Base-by-base conservation (phyloP, 2,329 filamentous ascomycete genomes). In the Penicillium carneum region DNA sequence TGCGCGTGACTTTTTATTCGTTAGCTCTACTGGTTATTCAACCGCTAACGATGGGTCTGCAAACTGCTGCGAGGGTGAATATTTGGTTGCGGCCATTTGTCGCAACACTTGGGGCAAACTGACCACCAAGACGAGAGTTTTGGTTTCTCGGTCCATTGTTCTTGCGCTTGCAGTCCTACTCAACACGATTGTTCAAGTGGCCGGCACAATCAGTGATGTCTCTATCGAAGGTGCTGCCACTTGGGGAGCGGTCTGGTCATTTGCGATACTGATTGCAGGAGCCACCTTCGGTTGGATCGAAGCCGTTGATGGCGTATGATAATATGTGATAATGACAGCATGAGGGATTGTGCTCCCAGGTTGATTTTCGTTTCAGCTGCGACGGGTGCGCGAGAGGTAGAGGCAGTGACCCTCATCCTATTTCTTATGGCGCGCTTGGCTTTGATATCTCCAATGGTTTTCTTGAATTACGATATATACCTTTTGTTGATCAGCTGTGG, bases 221-320 rank as follows among this genome's bases (percentile, higher is more conserved):
- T 90, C 93, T 70, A 64, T 86, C 4, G 69, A 81, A 0, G 94
- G 93, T 11, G 91, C 93, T 1, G 79, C 83, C 3, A 86, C 84
- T 0, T 98, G 93, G 83, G 88, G 90, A 1, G 81, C 81, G 23
- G 82, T 94, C 38, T 97, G 92, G 92, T 86, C 86, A n/a, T 70
- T 83, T 23, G 90, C 75, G 4, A 71, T 69, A 2, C 41, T 75
- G 59, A 61, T 63, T 10, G 69, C 71, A 33, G 77, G 75, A 5
- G 59, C 66, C 42, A 62, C 68, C 33, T 80, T 77, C 64, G 72
- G 72, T 31, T 80, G 78, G 78, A 73, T 80, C 49, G 76, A 78
- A 61, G 75, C 70, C 8, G 77, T 76, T 34, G 75, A 78, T 54
- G 75, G 74, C 6, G 70, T 77, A 67, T 78, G 53, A 66, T 62